Base-by-base conservation (phyloP, 495 filamentous ascomycete genomes). In the Schizothecium vesticola region DNA sequence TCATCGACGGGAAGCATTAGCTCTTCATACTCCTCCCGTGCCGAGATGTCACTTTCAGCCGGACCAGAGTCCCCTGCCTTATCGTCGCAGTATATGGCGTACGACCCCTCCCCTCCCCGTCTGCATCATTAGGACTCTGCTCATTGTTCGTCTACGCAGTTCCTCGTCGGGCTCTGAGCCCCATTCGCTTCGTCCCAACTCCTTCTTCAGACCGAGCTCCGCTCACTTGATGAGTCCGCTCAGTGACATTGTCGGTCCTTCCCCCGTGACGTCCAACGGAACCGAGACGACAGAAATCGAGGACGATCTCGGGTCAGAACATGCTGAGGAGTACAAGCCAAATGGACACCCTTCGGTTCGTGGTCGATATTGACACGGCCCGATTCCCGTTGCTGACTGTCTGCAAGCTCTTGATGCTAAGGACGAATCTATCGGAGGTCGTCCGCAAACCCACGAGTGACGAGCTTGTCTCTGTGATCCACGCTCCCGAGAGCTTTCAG, bases 391-490 rank as follows among this genome's bases (percentile, higher is more conserved):
- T 31, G 64, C 74, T 78, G 61, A 79, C 73, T 10, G 51, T 19
- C 58, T 65, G 62, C 72, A 83, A 51, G 79, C 73, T 83, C 43
- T 76, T 90, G 83, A 88, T 89, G 75, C 82, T 88, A 31, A 88
- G 83, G 66, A 85, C 86, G n/a, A 85, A 86, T 65, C 77, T 88
- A 13, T 76, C 83, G 64, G 83, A 85, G 29, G 78, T 84, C 24
- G 74, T 83, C 67, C 83, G 83, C 72, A 79, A 81, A 66, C 82
- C 84, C 24, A 80, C 84, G 51, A 86, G 88, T 68, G 89, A 94
- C 66, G 92, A 94, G 63, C 86, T 91, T 24, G 83, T 89, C 67
- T 96, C 93, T 3, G 93, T 95, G 61, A 96, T 97, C 72, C 92
- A 96, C 80, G 92, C 90, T 23, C 93, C 93, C 4, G 79, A 90